Evolutionary conservation across 768 basidiomycete species (phyloP), one percentile per base, ranked within the genome.

Genomic region (Royoungia palumana): DNA sequence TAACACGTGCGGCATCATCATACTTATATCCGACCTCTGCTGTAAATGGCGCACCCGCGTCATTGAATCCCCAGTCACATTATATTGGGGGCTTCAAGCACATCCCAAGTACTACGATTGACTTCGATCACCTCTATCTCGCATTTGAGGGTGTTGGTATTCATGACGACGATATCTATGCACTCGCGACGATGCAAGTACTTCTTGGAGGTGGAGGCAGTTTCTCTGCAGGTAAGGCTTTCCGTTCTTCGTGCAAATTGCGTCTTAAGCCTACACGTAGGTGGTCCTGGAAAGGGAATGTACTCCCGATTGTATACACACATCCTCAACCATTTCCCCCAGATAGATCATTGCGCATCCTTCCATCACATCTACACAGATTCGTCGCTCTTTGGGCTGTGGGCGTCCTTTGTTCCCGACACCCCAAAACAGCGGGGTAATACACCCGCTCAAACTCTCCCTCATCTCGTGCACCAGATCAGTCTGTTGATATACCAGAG

Each of bases 271-370:
- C 44, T 12, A 5, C 28, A 20, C 7, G 4, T 58, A 79, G 93
- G 95, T 55, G 95, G 95, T 4, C 95, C 95, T 3, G 95, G 95
- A 14, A 98, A 98, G 73, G 95, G 95, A 59, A 98, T 98, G 95
- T 98, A 96, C 76, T 93, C 94, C 28, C 86, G 95, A 21, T 72
- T 97, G 24, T 97, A 98, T 73, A 95, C 93, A 10, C 85, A 93
- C 64, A 92, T 98, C 60, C 83, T 98, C 49, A 97, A 98, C 67
- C 87, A 90, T 62, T 90, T 93, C 73, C 81, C 92, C 43, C 85
- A 90, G 62, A 80, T 98, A 60, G 95, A 98, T 67, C 91, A 94
- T 67, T 97, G 94, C 67, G 86, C 89, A 9, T 87, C 91, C 17
- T 97, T 96, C 85, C 94, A 98, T 66, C 95, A 98, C 70, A 94